Evolutionary conservation across 2,329 filamentous ascomycete species (phyloP).

Genomic region (Penicillium sp.): DNA sequence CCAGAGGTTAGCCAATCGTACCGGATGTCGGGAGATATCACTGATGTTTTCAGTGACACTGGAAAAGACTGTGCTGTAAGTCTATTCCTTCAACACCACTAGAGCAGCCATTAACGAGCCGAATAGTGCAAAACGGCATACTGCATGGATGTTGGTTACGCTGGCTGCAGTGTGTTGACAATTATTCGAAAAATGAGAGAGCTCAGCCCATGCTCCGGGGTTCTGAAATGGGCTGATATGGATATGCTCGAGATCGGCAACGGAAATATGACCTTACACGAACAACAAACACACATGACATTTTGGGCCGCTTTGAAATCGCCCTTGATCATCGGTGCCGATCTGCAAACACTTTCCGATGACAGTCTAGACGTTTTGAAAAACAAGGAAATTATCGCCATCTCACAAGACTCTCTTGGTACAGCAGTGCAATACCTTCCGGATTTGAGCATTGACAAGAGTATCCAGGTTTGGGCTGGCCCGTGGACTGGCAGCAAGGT

Average conservation of each 20-base stretch:
- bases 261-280: conserved; percentile 33
- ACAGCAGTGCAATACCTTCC: not conserved
- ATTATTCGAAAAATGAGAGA: not conserved
- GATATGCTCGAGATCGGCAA: conserved; percentile 52
- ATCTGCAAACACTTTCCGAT: not conserved
- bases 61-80: conserved; percentile 17
- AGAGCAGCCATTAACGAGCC: not conserved
- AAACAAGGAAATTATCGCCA: not conserved
- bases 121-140: not conserved
- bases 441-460: not conserved
- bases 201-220: conserved; percentile 19
- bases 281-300: not conserved
- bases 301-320: not conserved
- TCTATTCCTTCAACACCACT: not conserved
- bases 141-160: not conserved
- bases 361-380: not conserved
- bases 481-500: not conserved
- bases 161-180: not conserved
- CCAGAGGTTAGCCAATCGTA: conserved; percentile 21
- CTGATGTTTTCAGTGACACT: conserved; percentile 11
- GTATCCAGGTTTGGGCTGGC: not conserved
- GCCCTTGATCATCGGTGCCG: not conserved
- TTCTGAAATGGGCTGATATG: conserved; percentile 37
- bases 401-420: not conserved
- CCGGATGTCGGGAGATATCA: conserved; percentile 30